phyloP scores from a whole-genome alignment of 1,139 yeast species.

The Nadsonia starkeyi-henricii region DNA sequence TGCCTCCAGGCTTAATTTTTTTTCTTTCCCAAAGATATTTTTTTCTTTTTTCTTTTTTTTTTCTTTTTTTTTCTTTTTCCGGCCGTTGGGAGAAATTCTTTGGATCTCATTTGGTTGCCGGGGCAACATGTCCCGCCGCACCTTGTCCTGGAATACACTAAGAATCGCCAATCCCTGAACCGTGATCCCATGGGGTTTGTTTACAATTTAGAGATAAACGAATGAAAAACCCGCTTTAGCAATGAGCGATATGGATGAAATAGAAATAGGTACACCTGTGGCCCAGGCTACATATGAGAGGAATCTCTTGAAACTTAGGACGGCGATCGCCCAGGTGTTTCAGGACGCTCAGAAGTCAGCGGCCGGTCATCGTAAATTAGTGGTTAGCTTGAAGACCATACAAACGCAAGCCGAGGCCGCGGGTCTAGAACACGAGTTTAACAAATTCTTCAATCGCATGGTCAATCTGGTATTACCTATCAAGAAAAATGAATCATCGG shows the following conservation, averaged over 20 bases:
- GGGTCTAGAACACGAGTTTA: slow-evolving; percentile 40
- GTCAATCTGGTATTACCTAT: slow-evolving; percentile 52
- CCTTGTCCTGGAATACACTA: too few relatives aligned
- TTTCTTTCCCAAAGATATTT: not conserved
- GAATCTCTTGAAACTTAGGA: not conserved
- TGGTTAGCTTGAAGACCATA: not conserved
- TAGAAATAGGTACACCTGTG: too few relatives aligned
- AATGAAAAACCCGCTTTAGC: too few relatives aligned
- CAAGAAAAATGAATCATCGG: slow-evolving; percentile 58
- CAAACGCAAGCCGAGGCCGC: not conserved
- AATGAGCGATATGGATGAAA: too few relatives aligned
- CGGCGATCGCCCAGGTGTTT: not conserved
- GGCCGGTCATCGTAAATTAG: not conserved
- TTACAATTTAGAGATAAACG: too few relatives aligned
- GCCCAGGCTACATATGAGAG: too few relatives aligned
- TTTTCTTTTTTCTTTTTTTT: not conserved
- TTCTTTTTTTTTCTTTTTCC: not conserved
- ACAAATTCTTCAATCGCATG: slow-evolving; percentile 42
- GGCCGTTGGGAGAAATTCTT: not conserved
- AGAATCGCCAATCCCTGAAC: too few relatives aligned
- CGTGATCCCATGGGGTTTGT: too few relatives aligned
- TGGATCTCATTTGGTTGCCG: not conserved
- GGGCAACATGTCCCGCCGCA: not conserved
- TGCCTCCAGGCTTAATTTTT: not conserved
- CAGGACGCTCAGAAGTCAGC: not conserved